These are phyloP conservation scores for Xylaria hypoxylon DNA, from an alignment of 2,329 filamentous ascomycete species.

Conservation along the genomic window DNA sequence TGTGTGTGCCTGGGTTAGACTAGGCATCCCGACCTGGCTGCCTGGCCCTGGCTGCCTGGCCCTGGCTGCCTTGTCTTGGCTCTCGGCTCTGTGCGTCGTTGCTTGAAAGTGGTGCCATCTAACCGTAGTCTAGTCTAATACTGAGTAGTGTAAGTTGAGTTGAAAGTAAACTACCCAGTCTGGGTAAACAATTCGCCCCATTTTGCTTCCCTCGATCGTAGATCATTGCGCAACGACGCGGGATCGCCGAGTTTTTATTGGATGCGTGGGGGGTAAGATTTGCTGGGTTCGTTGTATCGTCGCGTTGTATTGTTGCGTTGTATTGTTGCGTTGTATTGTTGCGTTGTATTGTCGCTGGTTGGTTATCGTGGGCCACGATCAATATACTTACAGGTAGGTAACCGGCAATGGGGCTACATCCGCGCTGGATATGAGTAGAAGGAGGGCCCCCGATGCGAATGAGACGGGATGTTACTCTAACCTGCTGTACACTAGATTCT, in stretches of 20 bases:
- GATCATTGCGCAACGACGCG: background rate
- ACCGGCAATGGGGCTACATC: background rate
- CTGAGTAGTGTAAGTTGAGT: background rate
- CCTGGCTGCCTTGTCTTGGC: background rate
- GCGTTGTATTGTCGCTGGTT: background rate
- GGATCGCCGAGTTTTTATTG: slow-evolving; percentile 32
- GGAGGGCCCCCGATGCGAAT: no score
- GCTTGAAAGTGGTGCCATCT: no score
- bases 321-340: no score
- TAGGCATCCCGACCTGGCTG: no score
- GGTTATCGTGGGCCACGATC: background rate
- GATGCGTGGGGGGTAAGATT: background rate
- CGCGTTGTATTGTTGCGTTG: no score
- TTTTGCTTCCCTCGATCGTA: slow-evolving; percentile 25
- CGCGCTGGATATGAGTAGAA: no score
- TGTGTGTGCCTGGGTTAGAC: no score
- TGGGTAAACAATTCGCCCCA: slow-evolving; percentile 10
- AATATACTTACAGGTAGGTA: no score
- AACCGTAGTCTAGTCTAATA: no score
- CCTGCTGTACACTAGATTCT: no score
- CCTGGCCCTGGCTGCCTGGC: no score
- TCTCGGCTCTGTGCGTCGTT: background rate
- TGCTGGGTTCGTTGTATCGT: background rate
- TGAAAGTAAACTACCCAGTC: slow-evolving; percentile 1
- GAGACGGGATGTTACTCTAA: no score